Percentiles rank a stretch among this genome's conserved stretches.
Conservation (phyloP, 2,329 filamentous ascomycete genomes). For the Penicillium sp. region DNA sequence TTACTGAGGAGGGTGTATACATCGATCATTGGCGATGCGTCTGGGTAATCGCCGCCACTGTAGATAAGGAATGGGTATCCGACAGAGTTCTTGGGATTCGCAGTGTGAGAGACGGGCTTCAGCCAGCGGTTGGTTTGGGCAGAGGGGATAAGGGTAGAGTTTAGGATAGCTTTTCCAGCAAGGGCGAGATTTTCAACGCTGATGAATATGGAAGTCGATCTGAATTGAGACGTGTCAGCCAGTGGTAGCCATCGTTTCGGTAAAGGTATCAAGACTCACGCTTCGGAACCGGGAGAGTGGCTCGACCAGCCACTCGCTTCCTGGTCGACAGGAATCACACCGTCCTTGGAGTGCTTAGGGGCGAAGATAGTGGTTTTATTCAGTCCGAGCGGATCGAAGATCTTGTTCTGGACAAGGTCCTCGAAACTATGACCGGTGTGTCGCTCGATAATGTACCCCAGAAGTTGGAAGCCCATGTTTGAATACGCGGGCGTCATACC, state of each 20-base stretch:
- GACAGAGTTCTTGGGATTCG: slow-evolving; percentile 31
- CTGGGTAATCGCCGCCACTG: slow-evolving; percentile 15
- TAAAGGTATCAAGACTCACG: slow-evolving; percentile 22
- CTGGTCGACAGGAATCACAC: slow-evolving; percentile 37
- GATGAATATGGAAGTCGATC: slow-evolving; percentile 35
- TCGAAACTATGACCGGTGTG: slow-evolving; percentile 36
- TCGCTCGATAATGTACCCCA: slow-evolving; percentile 38
- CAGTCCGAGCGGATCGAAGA: slow-evolving; percentile 31
- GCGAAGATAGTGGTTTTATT: slow-evolving; percentile 31
- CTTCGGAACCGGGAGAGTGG: slow-evolving; percentile 30
- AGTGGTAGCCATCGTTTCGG: not conserved
- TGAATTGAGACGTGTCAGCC: not conserved
- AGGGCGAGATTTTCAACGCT: slow-evolving; percentile 37
- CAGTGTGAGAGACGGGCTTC: slow-evolving; percentile 42
- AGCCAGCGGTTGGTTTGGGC: slow-evolving; percentile 42
- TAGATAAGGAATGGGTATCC: slow-evolving; percentile 44
- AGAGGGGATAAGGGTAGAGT: slow-evolving; percentile 34
- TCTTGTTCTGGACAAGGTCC: slow-evolving; percentile 28
- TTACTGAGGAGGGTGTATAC: slow-evolving; percentile 34
- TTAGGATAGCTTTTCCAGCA: slow-evolving; percentile 42
- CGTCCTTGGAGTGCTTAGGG: slow-evolving; percentile 30
- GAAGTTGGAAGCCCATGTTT: slow-evolving; percentile 41
- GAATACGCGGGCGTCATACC: slow-evolving; percentile 39
- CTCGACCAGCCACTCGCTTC: slow-evolving; percentile 34
- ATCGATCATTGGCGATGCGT: slow-evolving; percentile 28